Evolutionary conservation across 495 filamentous ascomycete species (phyloP).

Genomic region (Pseudomonodictys pantanalensis): DNA sequence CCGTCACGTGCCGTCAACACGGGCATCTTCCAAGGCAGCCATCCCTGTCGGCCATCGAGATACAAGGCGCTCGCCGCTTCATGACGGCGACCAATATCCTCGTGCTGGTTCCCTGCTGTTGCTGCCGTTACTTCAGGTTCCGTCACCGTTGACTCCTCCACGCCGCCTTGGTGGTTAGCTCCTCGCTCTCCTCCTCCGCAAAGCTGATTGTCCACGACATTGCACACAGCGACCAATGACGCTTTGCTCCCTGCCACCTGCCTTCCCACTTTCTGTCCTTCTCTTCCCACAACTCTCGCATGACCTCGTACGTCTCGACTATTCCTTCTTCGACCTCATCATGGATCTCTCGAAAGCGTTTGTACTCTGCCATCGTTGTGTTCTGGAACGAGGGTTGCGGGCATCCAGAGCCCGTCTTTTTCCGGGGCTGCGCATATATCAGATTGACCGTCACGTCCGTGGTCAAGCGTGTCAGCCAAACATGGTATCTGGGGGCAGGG

Average conservation of each 20-base stretch:
- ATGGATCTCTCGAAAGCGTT: too few species aligned
- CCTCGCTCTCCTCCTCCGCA: conserved; percentile 7
- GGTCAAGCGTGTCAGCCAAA: conserved; percentile 12
- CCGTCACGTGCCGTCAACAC: too few species aligned
- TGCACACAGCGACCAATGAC: too few species aligned
- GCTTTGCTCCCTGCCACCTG: background rate
- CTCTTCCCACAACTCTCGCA: conserved; percentile 13
- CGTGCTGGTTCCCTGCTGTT: background rate
- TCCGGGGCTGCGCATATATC: too few species aligned
- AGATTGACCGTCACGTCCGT: conserved; percentile 11
- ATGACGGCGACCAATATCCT: too few species aligned
- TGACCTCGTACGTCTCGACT: background rate
- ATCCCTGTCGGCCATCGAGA: too few species aligned
- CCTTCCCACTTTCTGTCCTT: conserved; percentile 17
- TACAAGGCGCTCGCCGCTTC: too few species aligned
- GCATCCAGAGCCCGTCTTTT: too few species aligned
- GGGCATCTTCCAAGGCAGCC: too few species aligned
- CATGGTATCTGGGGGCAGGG: conserved; percentile 18
- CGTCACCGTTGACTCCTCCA: background rate
- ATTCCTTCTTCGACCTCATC: background rate
- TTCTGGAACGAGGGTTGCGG: background rate
- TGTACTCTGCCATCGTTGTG: background rate
- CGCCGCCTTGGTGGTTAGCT: background rate
- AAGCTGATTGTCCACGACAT: conserved; percentile 17
- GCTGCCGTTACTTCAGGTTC: background rate